These are phyloP conservation scores for Magnaporthales sp. DNA, from an alignment of 2,329 filamentous ascomycete species.

Conservation along the genomic window DNA sequence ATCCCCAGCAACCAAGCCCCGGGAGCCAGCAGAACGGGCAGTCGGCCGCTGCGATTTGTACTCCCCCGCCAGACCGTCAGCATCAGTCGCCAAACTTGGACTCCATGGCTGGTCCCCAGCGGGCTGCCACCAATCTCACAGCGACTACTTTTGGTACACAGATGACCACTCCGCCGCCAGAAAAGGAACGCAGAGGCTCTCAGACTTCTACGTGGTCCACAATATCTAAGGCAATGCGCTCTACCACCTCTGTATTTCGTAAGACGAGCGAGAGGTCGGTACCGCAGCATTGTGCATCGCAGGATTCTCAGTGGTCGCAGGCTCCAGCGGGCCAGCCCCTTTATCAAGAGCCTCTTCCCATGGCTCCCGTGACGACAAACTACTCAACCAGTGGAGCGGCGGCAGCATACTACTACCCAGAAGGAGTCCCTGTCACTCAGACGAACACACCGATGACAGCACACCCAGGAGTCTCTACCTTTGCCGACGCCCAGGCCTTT, in stretches of 20 bases:
- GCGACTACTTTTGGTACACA: not conserved
- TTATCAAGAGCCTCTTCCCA: constrained; percentile 1
- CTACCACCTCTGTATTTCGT: constrained; percentile 4
- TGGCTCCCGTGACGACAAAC: constrained; percentile 11
- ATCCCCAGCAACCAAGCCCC: not conserved
- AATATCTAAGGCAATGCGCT: constrained; percentile 1
- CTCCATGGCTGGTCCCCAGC: not conserved
- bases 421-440: not conserved
- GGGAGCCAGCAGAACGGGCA: not conserved
- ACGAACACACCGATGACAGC: not conserved
- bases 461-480: not conserved
- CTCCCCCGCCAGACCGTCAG: not conserved
- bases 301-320: not conserved
- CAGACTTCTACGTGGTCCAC: constrained; percentile 1
- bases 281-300: not conserved
- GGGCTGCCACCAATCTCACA: not conserved
- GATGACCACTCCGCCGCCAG: not conserved
- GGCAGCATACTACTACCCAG: constrained; percentile 15
- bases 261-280: constrained; percentile 5
- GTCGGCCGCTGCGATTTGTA: not conserved
- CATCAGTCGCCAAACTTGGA: not conserved
- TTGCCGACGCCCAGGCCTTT: not conserved
- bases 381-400: constrained; percentile 13
- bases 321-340: constrained; percentile 8
- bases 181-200: not conserved